Base-by-base conservation (phyloP, 129 eudicot species). In the Dittrichia graveolens region DNA sequence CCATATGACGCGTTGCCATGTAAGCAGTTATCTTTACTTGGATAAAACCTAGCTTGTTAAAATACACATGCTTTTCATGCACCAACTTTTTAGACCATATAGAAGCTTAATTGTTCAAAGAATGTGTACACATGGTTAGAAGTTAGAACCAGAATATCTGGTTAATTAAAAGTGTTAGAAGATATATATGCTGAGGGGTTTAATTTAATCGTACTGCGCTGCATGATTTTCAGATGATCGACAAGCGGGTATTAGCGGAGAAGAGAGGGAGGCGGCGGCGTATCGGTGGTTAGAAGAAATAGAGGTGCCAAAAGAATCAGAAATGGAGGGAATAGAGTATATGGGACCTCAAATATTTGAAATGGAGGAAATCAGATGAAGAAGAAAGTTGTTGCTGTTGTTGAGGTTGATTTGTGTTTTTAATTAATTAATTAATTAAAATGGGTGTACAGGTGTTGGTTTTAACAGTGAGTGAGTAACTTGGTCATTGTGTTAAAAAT, bases 281-380 rank as follows among this genome's bases (percentile, higher is more conserved):
- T 81, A 87, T 53, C 82, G 82, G 69, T 89, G 91, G 96, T 75
- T 92, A 60, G 89, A 87, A 85, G 98, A 92, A 75, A 85, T 87
- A 0, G 89, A 83, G 52, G 70, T 66, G 81, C 98, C 96, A 8
- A 54, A 89, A 41, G 91, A 85, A 61, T 83, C 88, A 8, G 80
- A 78, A 56, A 89, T 92, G 96, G 89, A 83, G 39, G 82, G 78
- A 14, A 83, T 89, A 13, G 65, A 69, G 65, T 89, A 92, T 61
- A 55, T 81, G 86, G 98, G 98, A 2, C 98, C 98, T 2, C 82
- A 67, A 58, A 71, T 89, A 82, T 42, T 70, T 19, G 80, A 84
- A 61, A 75, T 45, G 56, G 56, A 14, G 64, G n/a, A 68, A 34
- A n/a, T 78, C 71, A 24, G 31, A 24, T 24, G 31, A 24, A 24